A percentile compares a stretch with the other conserved stretches of the same genome.
These are phyloP conservation scores for Dictyostelium purpureum DNA, from an alignment of 78 protist genomes.

Conservation along the genomic window DNA sequence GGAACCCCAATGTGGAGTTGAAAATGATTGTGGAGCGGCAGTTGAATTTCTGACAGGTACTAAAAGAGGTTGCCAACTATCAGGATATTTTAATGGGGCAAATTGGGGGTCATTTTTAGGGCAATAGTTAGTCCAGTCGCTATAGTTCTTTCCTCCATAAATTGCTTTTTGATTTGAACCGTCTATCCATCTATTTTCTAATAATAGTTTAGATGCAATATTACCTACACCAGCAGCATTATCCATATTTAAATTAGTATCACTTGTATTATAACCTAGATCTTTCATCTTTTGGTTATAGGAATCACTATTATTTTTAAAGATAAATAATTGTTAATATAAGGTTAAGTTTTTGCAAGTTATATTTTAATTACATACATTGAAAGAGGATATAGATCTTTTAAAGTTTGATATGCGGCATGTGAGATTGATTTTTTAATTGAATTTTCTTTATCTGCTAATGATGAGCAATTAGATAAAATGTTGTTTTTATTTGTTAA, in stretches of 20 bases:
- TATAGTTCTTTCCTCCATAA: neutral
- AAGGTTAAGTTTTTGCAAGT: neutral
- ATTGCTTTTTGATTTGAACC: constrained; percentile 45
- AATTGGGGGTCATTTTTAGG: constrained; percentile 42
- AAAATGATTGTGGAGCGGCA: neutral
- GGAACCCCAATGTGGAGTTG: constrained; percentile 48
- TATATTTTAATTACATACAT: neutral
- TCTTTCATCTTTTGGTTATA: constrained; percentile 8
- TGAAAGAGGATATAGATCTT: neutral
- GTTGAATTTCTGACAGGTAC: neutral
- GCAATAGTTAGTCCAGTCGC: constrained; percentile 26
- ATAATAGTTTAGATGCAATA: constrained; percentile 6
- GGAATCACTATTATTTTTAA: neutral
- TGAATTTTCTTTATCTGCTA: neutral
- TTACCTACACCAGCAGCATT: constrained; percentile 30
- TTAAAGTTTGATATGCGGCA: constrained; percentile 17
- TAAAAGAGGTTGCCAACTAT: constrained; percentile 49
- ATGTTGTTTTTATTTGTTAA: neutral
- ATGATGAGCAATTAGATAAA: neutral
- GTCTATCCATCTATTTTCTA: constrained; percentile 22
- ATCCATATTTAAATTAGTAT: neutral
- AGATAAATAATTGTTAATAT: too few relatives aligned
- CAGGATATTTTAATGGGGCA: neutral
- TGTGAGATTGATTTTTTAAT: constrained; percentile 25
- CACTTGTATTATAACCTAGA: constrained; percentile 2